These are phyloP conservation scores for Skeletonema marinoi DNA, from an alignment of 108 stramenopile species.

Conservation along the genomic window DNA sequence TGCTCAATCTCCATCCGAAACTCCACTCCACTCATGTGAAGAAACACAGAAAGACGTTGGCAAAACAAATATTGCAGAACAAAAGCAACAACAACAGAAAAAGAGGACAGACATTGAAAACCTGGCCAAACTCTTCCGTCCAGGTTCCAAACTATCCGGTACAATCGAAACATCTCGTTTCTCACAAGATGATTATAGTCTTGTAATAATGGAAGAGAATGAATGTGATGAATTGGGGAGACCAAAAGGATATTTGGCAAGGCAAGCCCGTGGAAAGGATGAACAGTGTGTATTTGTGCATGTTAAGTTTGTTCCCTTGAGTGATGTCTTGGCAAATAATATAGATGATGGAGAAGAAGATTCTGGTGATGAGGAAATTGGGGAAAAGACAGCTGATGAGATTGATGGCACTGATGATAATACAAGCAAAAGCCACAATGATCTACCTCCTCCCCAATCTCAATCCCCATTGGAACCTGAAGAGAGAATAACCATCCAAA, in stretches of 20 bases:
- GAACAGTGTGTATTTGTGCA: constrained; percentile 44
- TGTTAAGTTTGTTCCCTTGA: constrained; percentile 19
- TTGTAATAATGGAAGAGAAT: constrained; percentile 43
- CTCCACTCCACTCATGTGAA: not conserved
- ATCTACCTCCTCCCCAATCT: not conserved
- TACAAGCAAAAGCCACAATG: not conserved
- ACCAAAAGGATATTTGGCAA: constrained; percentile 31
- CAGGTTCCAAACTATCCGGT: constrained; percentile 33
- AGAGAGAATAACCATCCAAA: constrained; percentile 32
- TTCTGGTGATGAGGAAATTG: not conserved
- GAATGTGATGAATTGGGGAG: constrained; percentile 33
- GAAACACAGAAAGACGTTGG: too few relatives aligned
- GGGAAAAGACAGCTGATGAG: not conserved
- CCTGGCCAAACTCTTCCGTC: constrained; percentile 30
- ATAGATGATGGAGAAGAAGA: not conserved
- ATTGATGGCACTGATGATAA: not conserved
- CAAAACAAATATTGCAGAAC: too few relatives aligned
- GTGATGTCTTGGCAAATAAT: not conserved
- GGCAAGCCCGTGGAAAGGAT: constrained; percentile 31
- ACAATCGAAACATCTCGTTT: constrained; percentile 7
- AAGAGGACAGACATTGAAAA: constrained; percentile 9
- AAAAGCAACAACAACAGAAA: not conserved
- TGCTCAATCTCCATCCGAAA: not conserved
- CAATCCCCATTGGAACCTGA: not conserved
- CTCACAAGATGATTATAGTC: constrained; percentile 13